Percentiles rank a stretch among this genome's conserved stretches.
These are phyloP conservation scores for Candida tropicalis DNA, from an alignment of 1,139 yeast species.

Conservation along the genomic window DNA sequence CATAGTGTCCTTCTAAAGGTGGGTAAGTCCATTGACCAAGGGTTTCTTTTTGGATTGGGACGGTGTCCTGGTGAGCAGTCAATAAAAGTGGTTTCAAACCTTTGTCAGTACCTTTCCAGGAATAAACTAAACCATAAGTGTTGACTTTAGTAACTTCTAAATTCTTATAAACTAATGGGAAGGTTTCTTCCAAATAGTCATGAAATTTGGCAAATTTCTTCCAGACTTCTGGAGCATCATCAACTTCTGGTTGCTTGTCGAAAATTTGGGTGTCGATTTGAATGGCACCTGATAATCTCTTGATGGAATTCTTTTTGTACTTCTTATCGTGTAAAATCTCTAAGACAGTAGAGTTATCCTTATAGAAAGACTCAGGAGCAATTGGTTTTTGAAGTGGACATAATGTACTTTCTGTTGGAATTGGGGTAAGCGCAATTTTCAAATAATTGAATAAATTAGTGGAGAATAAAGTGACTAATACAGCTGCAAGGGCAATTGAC, in stretches of 20 bases:
- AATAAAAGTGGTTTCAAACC: constrained; percentile 64
- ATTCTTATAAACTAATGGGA: constrained; percentile 57
- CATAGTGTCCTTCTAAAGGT: constrained; percentile 72
- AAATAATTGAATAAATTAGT: constrained; percentile 27
- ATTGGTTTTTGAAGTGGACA: constrained; percentile 36
- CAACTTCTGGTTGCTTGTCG: constrained; percentile 47
- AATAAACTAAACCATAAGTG: constrained; percentile 63
- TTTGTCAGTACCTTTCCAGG: constrained; percentile 62
- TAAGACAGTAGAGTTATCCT: constrained; percentile 40
- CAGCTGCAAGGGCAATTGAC: constrained; percentile 16
- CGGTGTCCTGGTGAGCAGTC: constrained; percentile 83
- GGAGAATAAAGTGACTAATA: constrained; percentile 22
- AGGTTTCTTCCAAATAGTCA: constrained; percentile 52
- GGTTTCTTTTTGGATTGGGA: constrained; percentile 70
- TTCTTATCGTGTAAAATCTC: constrained; percentile 32
- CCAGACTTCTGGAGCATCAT: constrained; percentile 41
- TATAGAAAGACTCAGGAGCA: constrained; percentile 31
- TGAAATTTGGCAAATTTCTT: constrained; percentile 55
- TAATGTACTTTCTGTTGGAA: constrained; percentile 19
- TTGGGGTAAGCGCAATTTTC: constrained; percentile 25
- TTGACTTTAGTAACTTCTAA: constrained; percentile 60
- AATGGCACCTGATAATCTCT: constrained; percentile 44
- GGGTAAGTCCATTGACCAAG: constrained; percentile 64
- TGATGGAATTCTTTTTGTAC: constrained; percentile 38
- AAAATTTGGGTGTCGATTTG: constrained; percentile 47